phyloP scores from a whole-genome alignment of 2,329 filamentous ascomycete genomes.

The Hypomyces perniciosus region DNA sequence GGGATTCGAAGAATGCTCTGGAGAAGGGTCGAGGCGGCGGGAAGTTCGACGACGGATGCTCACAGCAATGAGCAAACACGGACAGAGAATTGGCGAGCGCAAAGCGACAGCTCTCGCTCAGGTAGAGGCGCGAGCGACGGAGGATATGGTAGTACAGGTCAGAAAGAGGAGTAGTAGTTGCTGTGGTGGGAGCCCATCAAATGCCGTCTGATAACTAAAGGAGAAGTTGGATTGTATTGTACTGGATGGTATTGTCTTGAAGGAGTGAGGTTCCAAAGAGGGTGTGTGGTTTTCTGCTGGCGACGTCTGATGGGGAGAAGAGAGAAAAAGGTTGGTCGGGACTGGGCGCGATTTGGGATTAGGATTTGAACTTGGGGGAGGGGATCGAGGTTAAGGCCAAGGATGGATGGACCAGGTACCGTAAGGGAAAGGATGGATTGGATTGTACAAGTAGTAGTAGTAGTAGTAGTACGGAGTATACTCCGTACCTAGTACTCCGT shows the following conservation, averaged over 20 bases:
- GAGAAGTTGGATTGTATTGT: neutral
- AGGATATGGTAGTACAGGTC: neutral
- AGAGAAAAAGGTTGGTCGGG: slow-evolving; percentile 3
- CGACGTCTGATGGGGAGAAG: neutral
- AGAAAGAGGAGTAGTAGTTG: neutral
- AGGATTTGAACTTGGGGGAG: slow-evolving; percentile 7
- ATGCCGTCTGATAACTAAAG: neutral
- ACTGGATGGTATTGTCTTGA: neutral
- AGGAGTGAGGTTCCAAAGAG: neutral
- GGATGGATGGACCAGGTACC: slow-evolving; percentile 9
- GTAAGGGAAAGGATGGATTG: slow-evolving; percentile 2
- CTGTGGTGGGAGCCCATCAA: neutral
- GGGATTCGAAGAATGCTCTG: neutral
- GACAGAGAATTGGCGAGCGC: slow-evolving; percentile 9
- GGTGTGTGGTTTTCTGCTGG: neutral
- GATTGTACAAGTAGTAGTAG: neutral
- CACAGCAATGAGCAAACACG: slow-evolving; percentile 9
- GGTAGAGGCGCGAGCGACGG: slow-evolving; percentile 7
- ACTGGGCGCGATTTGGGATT: slow-evolving; percentile 9
- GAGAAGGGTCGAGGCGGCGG: slow-evolving; percentile 6
- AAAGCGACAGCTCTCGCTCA: slow-evolving; percentile 12
- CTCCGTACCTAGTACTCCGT: too few species aligned
- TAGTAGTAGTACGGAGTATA: too few species aligned
- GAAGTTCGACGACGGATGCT: slow-evolving; percentile 6
- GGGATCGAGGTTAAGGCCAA: slow-evolving; percentile 7